Conservation (phyloP, 2,329 filamentous ascomycete genomes). For the Pseudogymnoascus sp. region DNA sequence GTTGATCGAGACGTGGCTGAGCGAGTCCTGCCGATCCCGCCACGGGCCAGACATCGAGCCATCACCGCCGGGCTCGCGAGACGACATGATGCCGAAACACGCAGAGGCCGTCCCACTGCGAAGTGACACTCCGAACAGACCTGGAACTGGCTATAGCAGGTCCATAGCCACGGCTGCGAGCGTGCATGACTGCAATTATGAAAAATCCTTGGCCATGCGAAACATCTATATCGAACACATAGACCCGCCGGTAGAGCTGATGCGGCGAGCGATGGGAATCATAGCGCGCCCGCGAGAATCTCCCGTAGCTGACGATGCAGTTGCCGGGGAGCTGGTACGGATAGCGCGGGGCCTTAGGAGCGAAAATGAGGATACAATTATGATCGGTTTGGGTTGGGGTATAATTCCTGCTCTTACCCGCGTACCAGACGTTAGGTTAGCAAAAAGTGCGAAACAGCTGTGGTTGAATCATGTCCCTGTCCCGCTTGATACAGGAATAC, state of each 20-base stretch:
- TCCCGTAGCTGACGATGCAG: neutral
- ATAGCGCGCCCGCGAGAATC: neutral
- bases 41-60: neutral
- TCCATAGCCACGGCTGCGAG: neutral
- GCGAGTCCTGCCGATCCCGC: neutral
- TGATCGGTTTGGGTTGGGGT: neutral
- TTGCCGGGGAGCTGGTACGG: neutral
- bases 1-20: neutral
- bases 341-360: neutral
- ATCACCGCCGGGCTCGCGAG: neutral
- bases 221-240: neutral
- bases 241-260: neutral
- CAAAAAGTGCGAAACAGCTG: neutral
- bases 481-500: neutral
- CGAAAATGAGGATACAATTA: neutral
- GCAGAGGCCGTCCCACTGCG: neutral
- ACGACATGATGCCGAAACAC: neutral
- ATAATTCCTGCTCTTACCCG: neutral
- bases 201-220: neutral
- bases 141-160: neutral
- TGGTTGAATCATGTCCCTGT: neutral
- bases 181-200: neutral
- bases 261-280: neutral
- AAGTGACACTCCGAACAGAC: neutral
- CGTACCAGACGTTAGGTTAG: neutral